Base-by-base conservation (phyloP, 352 stramenopile species). In the Globisporangium solare region DNA sequence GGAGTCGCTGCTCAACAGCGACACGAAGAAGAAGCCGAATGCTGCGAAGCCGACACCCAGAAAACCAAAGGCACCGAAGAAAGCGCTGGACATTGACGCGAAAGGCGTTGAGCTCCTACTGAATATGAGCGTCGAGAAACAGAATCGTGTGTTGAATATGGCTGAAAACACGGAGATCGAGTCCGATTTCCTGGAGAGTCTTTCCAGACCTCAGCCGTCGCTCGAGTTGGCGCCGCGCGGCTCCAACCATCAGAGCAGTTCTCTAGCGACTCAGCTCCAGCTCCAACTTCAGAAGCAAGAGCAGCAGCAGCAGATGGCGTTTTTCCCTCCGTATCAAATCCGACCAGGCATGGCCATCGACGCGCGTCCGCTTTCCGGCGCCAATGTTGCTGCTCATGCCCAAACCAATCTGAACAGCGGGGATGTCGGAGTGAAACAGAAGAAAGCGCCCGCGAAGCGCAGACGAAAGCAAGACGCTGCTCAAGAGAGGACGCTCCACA, bases 121-220 rank as follows among this genome's bases (percentile, higher is more conserved):
- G 51, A 43, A 18, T 39, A 47, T 57, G 56, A 56, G 18, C 15
- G 17, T 52, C 13, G 48, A 54, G 11, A 17, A 61, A 18, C 27
- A 61, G 56, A 51, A 47, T 35, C 18, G 56, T 7, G 48, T 22
- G 41, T 41, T 57, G 40, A 63, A 13, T 3, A 10, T 31, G 4
- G 41, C 56, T 22, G 56, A n/a, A 8, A 14, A 52, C 2, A 39
- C 56, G 1, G 13, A 35, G 8, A 39, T 57, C 18, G 47, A 18
- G 22, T 40, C 43, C 14, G 56, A 53, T 12, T 63, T 57, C 12
- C 49, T 57, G 14, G 8, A 43, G 7, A 31, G n/a, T 35, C 31
- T 62, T 46, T 13, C 3, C 39, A 17, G 20, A 27, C n/a, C 41
- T 21, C 22, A 31, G 12, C 3, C 39, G 12, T 43, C 39, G 2